Conservation (phyloP, 345 rosid species). For the Melastoma malabathricum region DNA sequence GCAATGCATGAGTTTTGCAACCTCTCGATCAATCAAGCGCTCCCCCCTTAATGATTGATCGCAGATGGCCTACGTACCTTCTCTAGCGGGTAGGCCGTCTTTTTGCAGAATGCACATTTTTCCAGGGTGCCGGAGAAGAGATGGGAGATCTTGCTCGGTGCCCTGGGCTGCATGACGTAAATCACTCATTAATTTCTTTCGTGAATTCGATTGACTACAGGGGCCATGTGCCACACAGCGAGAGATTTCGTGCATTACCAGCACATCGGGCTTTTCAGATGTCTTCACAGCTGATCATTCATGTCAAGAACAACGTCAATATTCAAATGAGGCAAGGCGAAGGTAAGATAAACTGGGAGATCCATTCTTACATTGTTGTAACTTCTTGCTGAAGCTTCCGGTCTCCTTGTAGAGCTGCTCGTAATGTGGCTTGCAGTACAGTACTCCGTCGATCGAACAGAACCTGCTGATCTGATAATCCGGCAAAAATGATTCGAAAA, state of each 20-base stretch:
- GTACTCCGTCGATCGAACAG: constrained; percentile 54
- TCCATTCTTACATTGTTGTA: constrained; percentile 22
- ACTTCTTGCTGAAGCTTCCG: constrained; percentile 37
- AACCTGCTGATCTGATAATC: constrained; percentile 45
- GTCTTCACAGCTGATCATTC: constrained; percentile 27
- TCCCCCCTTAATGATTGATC: too few relatives aligned
- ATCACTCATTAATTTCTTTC: neutral
- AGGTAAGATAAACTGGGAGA: neutral
- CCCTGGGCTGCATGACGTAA: constrained; percentile 16
- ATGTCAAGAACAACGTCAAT: neutral
- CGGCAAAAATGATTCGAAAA: too few relatives aligned
- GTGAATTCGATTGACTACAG: too few relatives aligned
- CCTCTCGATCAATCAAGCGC: too few relatives aligned
- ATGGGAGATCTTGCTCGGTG: constrained; percentile 35
- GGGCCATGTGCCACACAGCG: too few relatives aligned
- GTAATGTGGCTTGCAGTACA: constrained; percentile 81
- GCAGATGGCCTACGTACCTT: constrained; percentile 16
- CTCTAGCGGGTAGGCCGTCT: constrained; percentile 40
- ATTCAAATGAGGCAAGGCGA: neutral
- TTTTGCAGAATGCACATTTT: constrained; percentile 28
- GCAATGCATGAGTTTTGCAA: neutral
- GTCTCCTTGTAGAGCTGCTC: constrained; percentile 72
- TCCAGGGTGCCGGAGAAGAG: constrained; percentile 39
- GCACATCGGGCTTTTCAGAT: constrained; percentile 20
- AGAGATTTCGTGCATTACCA: constrained; percentile 14